Evolutionary conservation across 495 filamentous ascomycete species (phyloP).

Genomic region (Neurospora hispaniola): DNA sequence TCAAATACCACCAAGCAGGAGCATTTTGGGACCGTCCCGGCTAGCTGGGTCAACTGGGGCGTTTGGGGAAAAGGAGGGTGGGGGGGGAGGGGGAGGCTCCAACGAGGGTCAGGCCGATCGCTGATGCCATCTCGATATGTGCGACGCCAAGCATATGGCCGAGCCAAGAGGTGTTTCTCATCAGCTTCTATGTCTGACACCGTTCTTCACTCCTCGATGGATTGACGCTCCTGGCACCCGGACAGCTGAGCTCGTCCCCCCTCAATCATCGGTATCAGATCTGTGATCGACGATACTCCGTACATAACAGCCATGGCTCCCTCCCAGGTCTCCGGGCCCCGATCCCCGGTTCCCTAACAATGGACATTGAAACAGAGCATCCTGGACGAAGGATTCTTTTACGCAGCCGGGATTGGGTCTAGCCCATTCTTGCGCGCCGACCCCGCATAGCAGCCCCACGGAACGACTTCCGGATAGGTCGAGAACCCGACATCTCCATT

Average conservation of each 20-base stretch:
- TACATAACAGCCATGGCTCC: background rate
- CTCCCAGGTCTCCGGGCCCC: background rate
- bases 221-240: background rate
- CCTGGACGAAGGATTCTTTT: background rate
- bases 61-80: too few relatives aligned
- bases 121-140: background rate
- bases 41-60: background rate
- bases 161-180: background rate
- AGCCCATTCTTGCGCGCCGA: background rate
- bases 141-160: background rate
- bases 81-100: background rate
- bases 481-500: background rate
- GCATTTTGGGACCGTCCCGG: background rate
- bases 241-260: background rate
- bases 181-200: background rate
- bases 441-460: background rate
- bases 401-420: background rate
- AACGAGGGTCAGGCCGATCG: background rate
- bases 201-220: background rate
- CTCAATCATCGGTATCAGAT: background rate
- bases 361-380: background rate
- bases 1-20: background rate
- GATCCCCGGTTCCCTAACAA: background rate
- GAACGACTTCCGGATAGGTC: background rate
- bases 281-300: background rate